phyloP scores from a whole-genome alignment of 2,329 filamentous ascomycete genomes.

The Xylaria hypoxylon region DNA sequence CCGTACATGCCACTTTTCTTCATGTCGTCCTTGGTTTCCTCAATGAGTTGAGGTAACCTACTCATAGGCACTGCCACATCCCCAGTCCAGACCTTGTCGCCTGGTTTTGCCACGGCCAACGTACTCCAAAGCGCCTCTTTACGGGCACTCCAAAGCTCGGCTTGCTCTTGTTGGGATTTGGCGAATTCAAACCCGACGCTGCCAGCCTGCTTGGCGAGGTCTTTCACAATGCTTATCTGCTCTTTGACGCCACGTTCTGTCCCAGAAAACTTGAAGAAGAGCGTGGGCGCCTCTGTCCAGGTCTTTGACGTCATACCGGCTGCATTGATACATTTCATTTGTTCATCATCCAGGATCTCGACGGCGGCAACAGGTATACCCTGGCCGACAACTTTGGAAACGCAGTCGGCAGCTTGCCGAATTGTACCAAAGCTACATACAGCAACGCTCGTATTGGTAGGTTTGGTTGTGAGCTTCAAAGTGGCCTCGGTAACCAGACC shows the following conservation, averaged over 20 bases:
- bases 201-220: constrained; percentile 59
- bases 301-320: constrained; percentile 67
- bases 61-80: constrained; percentile 88
- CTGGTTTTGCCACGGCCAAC: constrained; percentile 72
- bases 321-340: constrained; percentile 71
- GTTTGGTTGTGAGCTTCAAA: constrained; percentile 78
- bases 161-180: constrained; percentile 73
- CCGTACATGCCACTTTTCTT: constrained; percentile 67
- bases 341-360: constrained; percentile 83
- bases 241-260: constrained; percentile 78
- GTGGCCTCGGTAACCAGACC: constrained; percentile 83
- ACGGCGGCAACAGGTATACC: constrained; percentile 82
- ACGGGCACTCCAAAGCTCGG: constrained; percentile 83
- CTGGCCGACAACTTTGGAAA: constrained; percentile 75
- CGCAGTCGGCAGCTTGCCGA: constrained; percentile 75
- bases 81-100: constrained; percentile 85
- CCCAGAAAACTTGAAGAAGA: constrained; percentile 79
- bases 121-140: constrained; percentile 88
- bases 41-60: constrained; percentile 78
- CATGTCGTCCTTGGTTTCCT: constrained; percentile 76
- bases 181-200: constrained; percentile 83
- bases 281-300: constrained; percentile 73
- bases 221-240: constrained; percentile 66
- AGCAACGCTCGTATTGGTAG: constrained; percentile 79
- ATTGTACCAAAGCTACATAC: constrained; percentile 64